phyloP scores from a whole-genome alignment of 2,329 filamentous ascomycete genomes.

The Ophiognomonia clavigignenti-juglandacearum region DNA sequence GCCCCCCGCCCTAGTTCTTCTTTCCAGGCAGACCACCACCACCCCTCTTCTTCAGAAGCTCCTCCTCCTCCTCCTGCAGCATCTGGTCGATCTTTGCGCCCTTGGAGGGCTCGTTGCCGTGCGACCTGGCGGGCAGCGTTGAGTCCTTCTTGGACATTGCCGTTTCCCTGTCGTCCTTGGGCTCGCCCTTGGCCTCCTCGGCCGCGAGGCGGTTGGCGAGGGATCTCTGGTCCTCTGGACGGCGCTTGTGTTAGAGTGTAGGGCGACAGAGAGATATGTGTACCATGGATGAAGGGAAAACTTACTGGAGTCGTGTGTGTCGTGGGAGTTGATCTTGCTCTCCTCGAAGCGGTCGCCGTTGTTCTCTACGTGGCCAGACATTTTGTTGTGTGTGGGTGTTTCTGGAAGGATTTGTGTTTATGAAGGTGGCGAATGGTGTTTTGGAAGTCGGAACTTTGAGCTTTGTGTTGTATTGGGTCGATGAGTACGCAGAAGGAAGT shows the following conservation, averaged over 20 bases:
- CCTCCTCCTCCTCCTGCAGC: slow-evolving; percentile 64
- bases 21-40: slow-evolving; percentile 21
- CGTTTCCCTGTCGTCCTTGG: slow-evolving; percentile 40
- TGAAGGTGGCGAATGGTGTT: no score
- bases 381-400: slow-evolving; percentile 17
- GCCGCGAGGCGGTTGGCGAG: slow-evolving; percentile 68
- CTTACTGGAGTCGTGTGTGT: slow-evolving; percentile 67
- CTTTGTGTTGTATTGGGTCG: no score
- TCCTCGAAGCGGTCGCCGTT: slow-evolving; percentile 68
- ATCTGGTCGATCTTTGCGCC: slow-evolving; percentile 69
- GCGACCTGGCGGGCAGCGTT: slow-evolving; percentile 54
- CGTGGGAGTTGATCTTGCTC: slow-evolving; percentile 66
- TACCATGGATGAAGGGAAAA: no score
- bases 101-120: slow-evolving; percentile 69
- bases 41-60: slow-evolving; percentile 58
- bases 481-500: no score
- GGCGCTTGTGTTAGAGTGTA: not conserved
- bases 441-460: no score
- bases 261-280: not conserved
- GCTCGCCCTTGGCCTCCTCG: slow-evolving; percentile 45
- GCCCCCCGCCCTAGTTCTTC: slow-evolving; percentile 31
- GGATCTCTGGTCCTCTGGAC: slow-evolving; percentile 61
- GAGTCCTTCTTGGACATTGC: slow-evolving; percentile 52
- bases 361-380: no score
- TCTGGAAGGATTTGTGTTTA: not conserved